Base-by-base conservation (phyloP, 78 protist species). In the Dictyostelium brefeldianum region DNA sequence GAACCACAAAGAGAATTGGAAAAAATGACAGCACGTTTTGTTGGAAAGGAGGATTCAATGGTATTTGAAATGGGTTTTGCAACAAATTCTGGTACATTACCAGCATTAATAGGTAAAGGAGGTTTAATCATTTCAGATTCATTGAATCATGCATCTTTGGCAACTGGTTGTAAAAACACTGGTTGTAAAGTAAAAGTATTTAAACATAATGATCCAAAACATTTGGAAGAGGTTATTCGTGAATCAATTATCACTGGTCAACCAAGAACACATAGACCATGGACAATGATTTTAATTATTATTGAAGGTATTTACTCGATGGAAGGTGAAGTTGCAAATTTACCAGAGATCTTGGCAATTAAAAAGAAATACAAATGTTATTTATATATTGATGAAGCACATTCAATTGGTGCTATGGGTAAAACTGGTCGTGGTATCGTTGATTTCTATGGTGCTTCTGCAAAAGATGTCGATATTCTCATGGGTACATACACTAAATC, bases 401-500 rank as follows among this genome's bases (percentile, higher is more conserved):
- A 99, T 82, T 95, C 98, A 22, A 98, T 99, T 80, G 99, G 99
- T 22, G 99, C 99, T 0, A 56, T 99, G 14, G 99, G 99, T 4
- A 53, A 43, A 12, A 80, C 83, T 22, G 99, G 99, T 2, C 78
- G 99, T 12, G 99, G 99, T 22, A 96, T 98, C 9, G 81, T 97
- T 15, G 99, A 98, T 51, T 83, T 96, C 56, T 79, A 51, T 70
- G 97, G 96, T 47, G 96, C 97, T 15, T 87, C 83, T 57, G 80
- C 99, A 6, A 7, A 3, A 6, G 98, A 98, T 41, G 96, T 99
- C 31, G 99, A 99, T 91, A 87, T 99, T 18, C 90, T 98, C 81
- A 99, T 99, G 99, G 99, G 99, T 57, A 99, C 99, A 1, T 99
- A 98, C 91, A 99, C 99, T 3, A 99, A 99, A 94, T 95, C 98